Evolutionary conservation across 176 grass and related monocot species (phyloP).

Genomic region (Lolium multiflorum): DNA sequence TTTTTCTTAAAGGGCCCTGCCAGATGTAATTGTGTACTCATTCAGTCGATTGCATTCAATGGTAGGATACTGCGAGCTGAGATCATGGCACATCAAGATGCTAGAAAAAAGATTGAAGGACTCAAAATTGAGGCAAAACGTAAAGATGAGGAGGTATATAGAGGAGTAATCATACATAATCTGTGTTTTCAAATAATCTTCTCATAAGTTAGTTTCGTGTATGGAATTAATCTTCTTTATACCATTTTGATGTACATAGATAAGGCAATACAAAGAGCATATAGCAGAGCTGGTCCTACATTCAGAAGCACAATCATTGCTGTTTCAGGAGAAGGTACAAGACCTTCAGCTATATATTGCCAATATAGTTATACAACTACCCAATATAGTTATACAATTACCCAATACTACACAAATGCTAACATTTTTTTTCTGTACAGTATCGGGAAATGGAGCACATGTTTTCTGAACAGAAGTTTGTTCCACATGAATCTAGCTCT

Average conservation of each 20-base stretch:
- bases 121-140: constrained; percentile 56
- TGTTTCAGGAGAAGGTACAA: constrained; percentile 83
- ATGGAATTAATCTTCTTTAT: constrained; percentile 34
- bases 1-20: constrained; percentile 1
- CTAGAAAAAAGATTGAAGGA: constrained; percentile 60
- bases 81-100: constrained; percentile 67
- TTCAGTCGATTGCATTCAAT: constrained; percentile 23
- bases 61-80: constrained; percentile 46
- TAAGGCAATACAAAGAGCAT: constrained; percentile 76
- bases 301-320: constrained; percentile 85
- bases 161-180: neutral
- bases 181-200: constrained; percentile 39
- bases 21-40: constrained; percentile 1
- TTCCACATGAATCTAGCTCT: constrained; percentile 44
- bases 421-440: constrained; percentile 51
- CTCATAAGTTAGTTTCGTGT: constrained; percentile 37
- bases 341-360: constrained; percentile 24
- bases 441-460: constrained; percentile 74
- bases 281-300: constrained; percentile 79
- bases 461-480: constrained; percentile 53
- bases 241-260: constrained; percentile 49
- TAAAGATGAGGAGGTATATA: constrained; percentile 83
- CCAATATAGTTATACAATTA: constrained; percentile 35
- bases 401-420: constrained; percentile 26
- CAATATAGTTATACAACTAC: constrained; percentile 21